phyloP scores from a whole-genome alignment of 2,329 filamentous ascomycete species.

The Fusarium sp. region DNA sequence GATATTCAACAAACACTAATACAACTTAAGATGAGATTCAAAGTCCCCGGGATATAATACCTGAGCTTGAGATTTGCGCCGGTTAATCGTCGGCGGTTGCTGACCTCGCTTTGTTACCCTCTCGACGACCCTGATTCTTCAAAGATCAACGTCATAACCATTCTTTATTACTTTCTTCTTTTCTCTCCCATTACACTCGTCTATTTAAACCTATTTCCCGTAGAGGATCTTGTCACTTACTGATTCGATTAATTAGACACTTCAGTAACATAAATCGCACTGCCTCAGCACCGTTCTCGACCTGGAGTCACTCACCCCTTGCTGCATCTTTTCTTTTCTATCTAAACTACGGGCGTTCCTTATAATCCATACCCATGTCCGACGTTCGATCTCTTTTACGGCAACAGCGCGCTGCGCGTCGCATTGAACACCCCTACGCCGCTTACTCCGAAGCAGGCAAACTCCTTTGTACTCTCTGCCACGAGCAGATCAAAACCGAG shows the following conservation, averaged over 20 bases:
- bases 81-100: slow-evolving; percentile 49
- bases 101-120: slow-evolving; percentile 35
- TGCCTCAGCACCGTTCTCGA: slow-evolving; percentile 11
- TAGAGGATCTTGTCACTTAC: background rate
- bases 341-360: slow-evolving; percentile 3
- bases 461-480: slow-evolving; percentile 75
- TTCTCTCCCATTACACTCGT: slow-evolving; percentile 5
- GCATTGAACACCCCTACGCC: slow-evolving; percentile 77
- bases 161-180: slow-evolving; percentile 13
- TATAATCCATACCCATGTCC: slow-evolving; percentile 66
- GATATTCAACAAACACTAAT: background rate
- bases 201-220: background rate
- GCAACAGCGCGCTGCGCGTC: slow-evolving; percentile 79
- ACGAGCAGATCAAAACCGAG: slow-evolving; percentile 73
- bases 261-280: background rate
- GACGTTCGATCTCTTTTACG: slow-evolving; percentile 85
- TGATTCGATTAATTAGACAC: slow-evolving; percentile 3
- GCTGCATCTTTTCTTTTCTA: slow-evolving; percentile 4
- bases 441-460: slow-evolving; percentile 76
- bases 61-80: slow-evolving; percentile 40
- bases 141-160: slow-evolving; percentile 29
- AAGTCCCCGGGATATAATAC: background rate
- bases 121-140: slow-evolving; percentile 25
- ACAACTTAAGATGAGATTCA: background rate
- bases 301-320: slow-evolving; percentile 17